Evolutionary conservation across 768 basidiomycete genomes (phyloP).

Genomic region (Dentipellis sp.): DNA sequence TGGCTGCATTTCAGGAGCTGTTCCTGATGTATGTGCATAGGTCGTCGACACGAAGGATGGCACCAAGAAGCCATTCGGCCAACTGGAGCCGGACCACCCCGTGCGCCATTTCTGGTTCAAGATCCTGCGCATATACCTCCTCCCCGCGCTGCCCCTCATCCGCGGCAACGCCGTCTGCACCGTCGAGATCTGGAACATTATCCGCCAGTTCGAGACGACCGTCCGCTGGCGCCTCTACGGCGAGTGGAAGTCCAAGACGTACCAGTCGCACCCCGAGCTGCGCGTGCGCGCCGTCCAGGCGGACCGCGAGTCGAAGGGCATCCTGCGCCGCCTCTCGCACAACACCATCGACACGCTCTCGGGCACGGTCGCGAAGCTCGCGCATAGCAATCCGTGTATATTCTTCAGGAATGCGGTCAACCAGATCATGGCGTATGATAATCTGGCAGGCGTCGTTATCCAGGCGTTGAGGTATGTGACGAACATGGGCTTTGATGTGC

Average conservation of each 20-base stretch:
- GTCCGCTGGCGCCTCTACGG: conserved; percentile 89
- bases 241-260: conserved; percentile 78
- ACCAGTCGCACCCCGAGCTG: conserved; percentile 71
- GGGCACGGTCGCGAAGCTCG: conserved; percentile 84
- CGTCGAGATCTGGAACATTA: conserved; percentile 87
- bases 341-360: conserved; percentile 80
- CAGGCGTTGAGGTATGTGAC: conserved; percentile 85
- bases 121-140: conserved; percentile 67
- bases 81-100: conserved; percentile 48
- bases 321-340: conserved; percentile 78
- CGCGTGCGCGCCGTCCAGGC: conserved; percentile 74
- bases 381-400: conserved; percentile 89
- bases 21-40: too few relatives aligned
- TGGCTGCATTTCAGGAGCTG: conserved; percentile 1
- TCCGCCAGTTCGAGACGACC: conserved; percentile 68
- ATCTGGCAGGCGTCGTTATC: conserved; percentile 82
- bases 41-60: conserved; percentile 39
- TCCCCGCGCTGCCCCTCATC: conserved; percentile 82
- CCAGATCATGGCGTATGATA: conserved; percentile 96
- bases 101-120: conserved; percentile 78
- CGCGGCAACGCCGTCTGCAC: conserved; percentile 83
- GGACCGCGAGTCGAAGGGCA: conserved; percentile 80
- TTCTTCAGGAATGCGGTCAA: conserved; percentile 84
- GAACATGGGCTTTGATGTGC: conserved; percentile 89
- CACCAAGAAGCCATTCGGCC: conserved; percentile 49